These are phyloP conservation scores for Fonsecaea multimorphosa DNA, from an alignment of 2,329 filamentous ascomycete species.

Conservation along the genomic window DNA sequence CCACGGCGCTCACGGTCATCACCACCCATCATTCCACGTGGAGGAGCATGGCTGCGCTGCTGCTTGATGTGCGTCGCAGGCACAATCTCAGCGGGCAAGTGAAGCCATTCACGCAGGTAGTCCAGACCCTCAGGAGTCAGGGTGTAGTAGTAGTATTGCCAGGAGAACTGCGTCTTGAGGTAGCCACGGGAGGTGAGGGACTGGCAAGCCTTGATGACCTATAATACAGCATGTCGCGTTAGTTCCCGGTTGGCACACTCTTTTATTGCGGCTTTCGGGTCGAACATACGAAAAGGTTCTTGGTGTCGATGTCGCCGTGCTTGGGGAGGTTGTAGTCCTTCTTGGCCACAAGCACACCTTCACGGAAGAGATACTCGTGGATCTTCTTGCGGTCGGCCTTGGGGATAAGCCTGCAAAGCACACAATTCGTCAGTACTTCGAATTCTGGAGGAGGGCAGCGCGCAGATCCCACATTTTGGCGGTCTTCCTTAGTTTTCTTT, in stretches of 20 bases:
- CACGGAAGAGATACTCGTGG: conserved; percentile 99
- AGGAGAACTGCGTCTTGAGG: conserved; percentile 99
- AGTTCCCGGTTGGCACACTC: background rate
- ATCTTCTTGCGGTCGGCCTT: conserved; percentile 99
- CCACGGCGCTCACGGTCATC: conserved; percentile 83
- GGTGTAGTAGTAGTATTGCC: conserved; percentile 99
- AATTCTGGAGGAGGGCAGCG: background rate
- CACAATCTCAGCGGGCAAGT: conserved; percentile 98
- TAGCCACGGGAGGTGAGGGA: conserved; percentile 97
- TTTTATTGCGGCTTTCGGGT: conserved; percentile 15
- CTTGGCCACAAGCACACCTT: conserved; percentile 91
- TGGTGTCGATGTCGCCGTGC: conserved; percentile 98
- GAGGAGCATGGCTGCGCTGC: conserved; percentile 97
- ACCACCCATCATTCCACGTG: conserved; percentile 95
- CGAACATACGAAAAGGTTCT: conserved; percentile 84
- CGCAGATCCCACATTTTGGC: conserved; percentile 40
- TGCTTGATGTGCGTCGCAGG: conserved; percentile 99
- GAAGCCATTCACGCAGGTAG: conserved; percentile 99
- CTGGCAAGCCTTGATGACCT: conserved; percentile 97
- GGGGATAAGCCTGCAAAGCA: conserved; percentile 83
- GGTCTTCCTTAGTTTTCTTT: conserved; percentile 51
- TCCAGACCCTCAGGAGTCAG: conserved; percentile 99
- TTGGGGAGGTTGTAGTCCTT: conserved; percentile 99
- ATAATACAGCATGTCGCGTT: conserved; percentile 23
- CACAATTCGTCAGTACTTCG: conserved; percentile 5